Conservation (phyloP, 805 yeast species). For the Dipodascopsis uninucleata region DNA sequence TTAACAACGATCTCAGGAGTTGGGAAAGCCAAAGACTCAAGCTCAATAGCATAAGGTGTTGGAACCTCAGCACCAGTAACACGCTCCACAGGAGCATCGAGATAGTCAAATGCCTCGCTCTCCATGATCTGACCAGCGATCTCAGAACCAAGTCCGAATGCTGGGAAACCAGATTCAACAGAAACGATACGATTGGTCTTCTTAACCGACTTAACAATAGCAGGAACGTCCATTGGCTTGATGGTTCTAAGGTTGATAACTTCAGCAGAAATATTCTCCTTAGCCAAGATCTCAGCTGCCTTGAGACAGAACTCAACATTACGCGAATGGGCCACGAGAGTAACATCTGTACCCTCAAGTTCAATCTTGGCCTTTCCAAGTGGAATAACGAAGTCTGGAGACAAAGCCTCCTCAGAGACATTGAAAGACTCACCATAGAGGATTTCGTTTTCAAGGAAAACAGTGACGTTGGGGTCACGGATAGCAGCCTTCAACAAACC, state of each 20-base stretch:
- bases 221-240: conserved; percentile 89
- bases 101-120: conserved; percentile 94
- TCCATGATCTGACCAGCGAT: conserved; percentile 97
- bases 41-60: conserved; percentile 93
- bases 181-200: conserved; percentile 95
- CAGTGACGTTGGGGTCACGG: conserved; percentile 98
- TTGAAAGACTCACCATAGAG: conserved; percentile 89
- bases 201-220: conserved; percentile 83
- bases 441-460: conserved; percentile 93
- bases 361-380: conserved; percentile 95
- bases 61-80: conserved; percentile 99
- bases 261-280: conserved; percentile 84
- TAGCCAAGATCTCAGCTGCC: conserved; percentile 84
- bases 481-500: conserved; percentile 95
- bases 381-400: conserved; percentile 87
- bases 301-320: conserved; percentile 78
- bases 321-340: conserved; percentile 89
- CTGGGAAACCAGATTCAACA: conserved; percentile 97
- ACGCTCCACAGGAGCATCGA: conserved; percentile 98
- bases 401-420: conserved; percentile 80
- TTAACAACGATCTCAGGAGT: conserved; percentile 84
- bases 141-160: conserved; percentile 98
- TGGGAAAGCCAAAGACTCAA: conserved; percentile 99
- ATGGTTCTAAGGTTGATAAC: conserved; percentile 93
- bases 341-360: conserved; percentile 84